Percentiles rank a stretch among this genome's conserved stretches.
Evolutionary conservation across 352 stramenopile genomes (phyloP).

Genomic region (Blastocystis sp.): DNA sequence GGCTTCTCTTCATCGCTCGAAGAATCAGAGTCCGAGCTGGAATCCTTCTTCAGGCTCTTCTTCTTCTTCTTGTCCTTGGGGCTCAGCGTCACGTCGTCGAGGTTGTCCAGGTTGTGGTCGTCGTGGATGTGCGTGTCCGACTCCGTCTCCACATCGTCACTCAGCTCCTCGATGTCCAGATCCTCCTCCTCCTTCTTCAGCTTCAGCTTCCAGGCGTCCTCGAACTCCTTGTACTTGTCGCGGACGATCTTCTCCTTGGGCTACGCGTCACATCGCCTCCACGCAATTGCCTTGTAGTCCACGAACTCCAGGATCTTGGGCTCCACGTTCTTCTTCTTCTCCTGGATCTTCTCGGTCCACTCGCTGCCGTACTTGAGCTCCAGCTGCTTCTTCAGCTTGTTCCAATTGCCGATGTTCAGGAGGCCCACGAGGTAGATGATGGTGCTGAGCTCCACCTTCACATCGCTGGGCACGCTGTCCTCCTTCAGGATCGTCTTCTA

Average conservation of each 20-base stretch:
- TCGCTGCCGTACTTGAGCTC: conserved; percentile 55
- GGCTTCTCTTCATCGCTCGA: conserved; percentile 18
- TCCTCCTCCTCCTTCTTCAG: conserved; percentile 69
- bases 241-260: conserved; percentile 66
- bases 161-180: conserved; percentile 66
- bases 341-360: conserved; percentile 40
- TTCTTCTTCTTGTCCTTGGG: conserved; percentile 5
- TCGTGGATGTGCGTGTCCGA: conserved; percentile 67
- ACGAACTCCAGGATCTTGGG: conserved; percentile 62
- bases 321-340: conserved; percentile 47
- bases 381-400: conserved; percentile 69
- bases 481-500: conserved; percentile 66
- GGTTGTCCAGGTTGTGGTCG: conserved; percentile 60
- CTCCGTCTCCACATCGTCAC: conserved; percentile 52
- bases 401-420: conserved; percentile 60
- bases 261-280: not conserved
- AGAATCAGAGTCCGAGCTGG: conserved; percentile 12
- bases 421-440: conserved; percentile 47
- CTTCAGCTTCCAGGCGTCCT: conserved; percentile 63
- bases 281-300: conserved; percentile 19
- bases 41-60: conserved; percentile 17
- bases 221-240: conserved; percentile 67
- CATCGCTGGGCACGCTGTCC: conserved; percentile 39
- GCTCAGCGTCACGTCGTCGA: conserved; percentile 27
- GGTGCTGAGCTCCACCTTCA: conserved; percentile 46